phyloP scores from a whole-genome alignment of 2,329 filamentous ascomycete species.

The Elsinoe batatas region DNA sequence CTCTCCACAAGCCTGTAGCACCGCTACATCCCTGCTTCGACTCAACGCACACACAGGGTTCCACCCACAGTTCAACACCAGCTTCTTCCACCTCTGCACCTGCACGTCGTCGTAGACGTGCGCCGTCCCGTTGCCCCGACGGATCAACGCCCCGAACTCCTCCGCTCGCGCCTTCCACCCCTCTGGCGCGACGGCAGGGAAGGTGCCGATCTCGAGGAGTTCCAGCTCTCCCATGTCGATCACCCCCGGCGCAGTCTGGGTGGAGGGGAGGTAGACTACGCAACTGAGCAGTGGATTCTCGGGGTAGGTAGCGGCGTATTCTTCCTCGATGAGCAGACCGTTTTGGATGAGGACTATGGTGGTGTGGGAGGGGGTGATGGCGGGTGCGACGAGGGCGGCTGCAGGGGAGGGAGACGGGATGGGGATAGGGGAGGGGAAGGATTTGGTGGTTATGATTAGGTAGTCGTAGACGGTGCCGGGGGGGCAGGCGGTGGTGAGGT shows the following conservation, averaged over 20 bases:
- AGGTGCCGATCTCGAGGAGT: slow-evolving; percentile 37
- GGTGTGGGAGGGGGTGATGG: slow-evolving; percentile 33
- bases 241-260: slow-evolving; percentile 40
- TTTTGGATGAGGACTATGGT: slow-evolving; percentile 53
- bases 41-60: slow-evolving; percentile 52
- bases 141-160: slow-evolving; percentile 33
- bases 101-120: slow-evolving; percentile 47
- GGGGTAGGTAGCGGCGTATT: slow-evolving; percentile 42
- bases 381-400: slow-evolving; percentile 30
- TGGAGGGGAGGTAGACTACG: slow-evolving; percentile 46
- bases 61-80: slow-evolving; percentile 52
- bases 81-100: slow-evolving; percentile 49
- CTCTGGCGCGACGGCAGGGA: slow-evolving; percentile 18
- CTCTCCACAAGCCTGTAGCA: slow-evolving; percentile 35
- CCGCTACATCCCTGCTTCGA: slow-evolving; percentile 42
- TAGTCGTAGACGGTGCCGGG: slow-evolving; percentile 33
- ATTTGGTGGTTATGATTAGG: slow-evolving; percentile 40
- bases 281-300: slow-evolving; percentile 45
- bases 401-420: slow-evolving; percentile 18
- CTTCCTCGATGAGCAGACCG: slow-evolving; percentile 50
- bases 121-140: slow-evolving; percentile 36
- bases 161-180: slow-evolving; percentile 20
- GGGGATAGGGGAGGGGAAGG: slow-evolving; percentile 27
- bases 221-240: slow-evolving; percentile 40
- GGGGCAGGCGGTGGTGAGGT: slow-evolving; percentile 28